These are phyloP conservation scores for Phytophthora podocarpi DNA, from an alignment of 352 stramenopile species.

Conservation along the genomic window DNA sequence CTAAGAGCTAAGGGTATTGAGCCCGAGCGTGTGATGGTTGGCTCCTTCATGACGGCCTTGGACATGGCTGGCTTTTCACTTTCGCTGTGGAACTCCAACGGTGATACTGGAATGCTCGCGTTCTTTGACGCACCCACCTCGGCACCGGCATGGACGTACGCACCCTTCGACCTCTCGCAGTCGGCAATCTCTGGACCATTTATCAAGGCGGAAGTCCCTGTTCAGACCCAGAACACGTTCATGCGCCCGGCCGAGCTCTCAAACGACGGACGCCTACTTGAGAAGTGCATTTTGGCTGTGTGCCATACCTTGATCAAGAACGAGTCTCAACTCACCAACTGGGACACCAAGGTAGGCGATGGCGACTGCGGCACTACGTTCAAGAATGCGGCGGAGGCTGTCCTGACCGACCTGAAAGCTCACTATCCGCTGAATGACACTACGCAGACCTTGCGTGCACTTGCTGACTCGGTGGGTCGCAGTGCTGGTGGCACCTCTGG, in stretches of 20 bases:
- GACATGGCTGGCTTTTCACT: conserved; percentile 97
- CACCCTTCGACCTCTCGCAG: conserved; percentile 45
- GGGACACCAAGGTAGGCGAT: conserved; percentile 96
- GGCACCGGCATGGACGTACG: conserved; percentile 71
- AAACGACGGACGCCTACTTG: conserved; percentile 41
- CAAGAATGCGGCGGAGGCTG: conserved; percentile 89
- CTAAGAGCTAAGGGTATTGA: conserved; percentile 65
- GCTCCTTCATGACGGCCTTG: conserved; percentile 97
- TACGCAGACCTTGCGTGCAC: conserved; percentile 54
- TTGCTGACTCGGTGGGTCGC: conserved; percentile 66
- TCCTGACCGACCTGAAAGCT: conserved; percentile 68
- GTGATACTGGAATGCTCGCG: conserved; percentile 50
- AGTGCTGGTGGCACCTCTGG: conserved; percentile 95
- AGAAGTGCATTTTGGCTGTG: conserved; percentile 71
- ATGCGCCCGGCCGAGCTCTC: conserved; percentile 52
- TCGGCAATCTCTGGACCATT: conserved; percentile 35
- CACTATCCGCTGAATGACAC: conserved; percentile 72
- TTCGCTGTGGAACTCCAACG: conserved; percentile 84
- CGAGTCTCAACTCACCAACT: conserved; percentile 93
- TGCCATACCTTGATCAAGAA: conserved; percentile 83
- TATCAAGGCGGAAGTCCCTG: conserved; percentile 36
- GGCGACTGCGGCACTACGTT: conserved; percentile 98
- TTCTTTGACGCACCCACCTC: conserved; percentile 69
- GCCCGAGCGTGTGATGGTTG: conserved; percentile 91
- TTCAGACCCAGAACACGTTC: conserved; percentile 35